Base-by-base conservation (phyloP, 768 basidiomycete species). In the Suillus paluster region DNA sequence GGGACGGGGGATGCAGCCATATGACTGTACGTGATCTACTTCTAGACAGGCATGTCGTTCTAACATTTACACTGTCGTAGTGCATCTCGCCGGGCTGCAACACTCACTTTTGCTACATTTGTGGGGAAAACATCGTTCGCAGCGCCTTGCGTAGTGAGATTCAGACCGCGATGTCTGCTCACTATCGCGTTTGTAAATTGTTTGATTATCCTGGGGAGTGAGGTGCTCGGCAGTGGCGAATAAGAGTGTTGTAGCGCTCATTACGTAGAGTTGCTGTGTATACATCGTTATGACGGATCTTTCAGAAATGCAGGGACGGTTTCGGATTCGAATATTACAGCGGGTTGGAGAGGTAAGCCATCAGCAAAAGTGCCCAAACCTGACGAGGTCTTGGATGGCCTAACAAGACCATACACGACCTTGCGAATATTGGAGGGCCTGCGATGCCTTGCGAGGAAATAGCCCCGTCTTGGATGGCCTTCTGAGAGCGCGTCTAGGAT, bases 11-110 rank as follows among this genome's bases (percentile, higher is more conserved):
- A 2, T 87, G 86, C 57, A 81, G 86, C 61, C 85, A 87, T 68
- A 87, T 87, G 82, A 77, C 79, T 62, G 86, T 85, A 34, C 74
- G 84, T 66, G 58, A 57, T 21, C 30, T 46, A 7, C 27, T 45
- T 39, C 33, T 41, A 25, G 46, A 21, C 23, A 10, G 25, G 5
- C n/a, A 19, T 38, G 25, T 38, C 38, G 11, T 9, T 21, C 41
- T 63, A 27, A 46, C 34, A 60, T 42, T 27, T 46, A 25, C 21
- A 42, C 30, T 4, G 15, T 59, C 27, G 30, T 59, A 86, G 86
- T 86, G 84, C 65, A 79, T 80, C 42, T 75, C 83, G 1, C 84
- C 84, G 2, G 84, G 81, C n/a, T 87, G 86, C 70, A 86, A 86
- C 64, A 79, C 81, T 65, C 84, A 86, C 63, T 86, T 86, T 66